Evolutionary conservation across 139 green algal genomes (phyloP).

Genomic region (Chlorella vulgaris): DNA sequence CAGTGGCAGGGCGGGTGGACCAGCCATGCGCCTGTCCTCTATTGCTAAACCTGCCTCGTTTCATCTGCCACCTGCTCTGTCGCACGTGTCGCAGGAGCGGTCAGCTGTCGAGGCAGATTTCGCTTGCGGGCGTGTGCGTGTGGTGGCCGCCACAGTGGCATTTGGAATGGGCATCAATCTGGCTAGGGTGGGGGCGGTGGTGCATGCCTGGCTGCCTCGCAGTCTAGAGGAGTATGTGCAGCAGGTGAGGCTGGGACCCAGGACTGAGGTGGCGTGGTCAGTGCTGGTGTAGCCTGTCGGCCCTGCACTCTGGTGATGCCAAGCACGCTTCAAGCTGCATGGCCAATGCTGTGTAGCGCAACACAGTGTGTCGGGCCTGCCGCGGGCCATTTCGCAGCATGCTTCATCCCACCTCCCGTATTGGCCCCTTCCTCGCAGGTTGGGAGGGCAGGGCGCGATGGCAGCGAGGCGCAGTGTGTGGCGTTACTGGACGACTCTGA

Average conservation of each 20-base stretch:
- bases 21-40: neutral
- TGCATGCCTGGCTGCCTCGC: conserved; percentile 80
- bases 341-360: no score
- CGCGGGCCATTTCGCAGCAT: no score
- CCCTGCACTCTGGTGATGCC: no score
- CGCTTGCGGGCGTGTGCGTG: conserved; percentile 49
- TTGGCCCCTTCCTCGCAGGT: conserved; percentile 38
- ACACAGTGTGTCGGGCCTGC: no score
- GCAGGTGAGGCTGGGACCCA: conserved; percentile 62
- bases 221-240: conserved; percentile 92
- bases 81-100: conserved; percentile 39
- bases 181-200: conserved; percentile 64
- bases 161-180: conserved; percentile 84
- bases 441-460: conserved; percentile 74
- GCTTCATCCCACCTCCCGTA: neutral
- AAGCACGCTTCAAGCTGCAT: no score
- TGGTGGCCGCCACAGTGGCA: conserved; percentile 79
- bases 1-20: neutral
- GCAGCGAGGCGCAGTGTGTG: conserved; percentile 59
- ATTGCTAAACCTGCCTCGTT: no score
- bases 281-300: no score
- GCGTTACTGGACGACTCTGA: conserved; percentile 72
- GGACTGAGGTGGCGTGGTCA: neutral
- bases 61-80: no score
- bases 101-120: conserved; percentile 66